phyloP scores from a whole-genome alignment of 495 filamentous ascomycete species.

The Talaromyces ruber region DNA sequence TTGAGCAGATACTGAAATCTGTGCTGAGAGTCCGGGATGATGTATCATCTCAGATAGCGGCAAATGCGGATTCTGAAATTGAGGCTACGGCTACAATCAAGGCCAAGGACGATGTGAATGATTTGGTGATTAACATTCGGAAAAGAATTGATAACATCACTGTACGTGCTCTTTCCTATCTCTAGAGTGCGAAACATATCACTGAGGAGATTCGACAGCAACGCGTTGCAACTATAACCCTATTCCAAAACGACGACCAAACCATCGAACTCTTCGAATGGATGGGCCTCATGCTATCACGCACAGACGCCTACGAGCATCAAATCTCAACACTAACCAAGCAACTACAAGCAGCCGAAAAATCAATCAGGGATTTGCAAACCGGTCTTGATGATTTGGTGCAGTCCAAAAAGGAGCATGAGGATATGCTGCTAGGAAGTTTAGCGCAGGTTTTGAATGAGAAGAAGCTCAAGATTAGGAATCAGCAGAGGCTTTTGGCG shows the following conservation, averaged over 20 bases:
- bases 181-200: neutral
- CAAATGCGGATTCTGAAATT: slow-evolving; percentile 15
- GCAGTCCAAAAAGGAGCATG: slow-evolving; percentile 57
- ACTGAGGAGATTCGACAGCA: slow-evolving; percentile 35
- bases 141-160: slow-evolving; percentile 50
- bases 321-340: slow-evolving; percentile 39
- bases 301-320: slow-evolving; percentile 30
- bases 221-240: slow-evolving; percentile 57
- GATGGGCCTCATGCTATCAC: slow-evolving; percentile 46
- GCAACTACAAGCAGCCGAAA: slow-evolving; percentile 33
- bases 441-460: slow-evolving; percentile 68
- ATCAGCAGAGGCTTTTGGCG: slow-evolving; percentile 64
- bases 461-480: slow-evolving; percentile 86
- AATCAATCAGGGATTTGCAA: slow-evolving; percentile 42
- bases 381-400: slow-evolving; percentile 55
- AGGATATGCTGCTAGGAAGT: slow-evolving; percentile 61
- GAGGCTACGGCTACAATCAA: slow-evolving; percentile 29
- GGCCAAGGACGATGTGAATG: slow-evolving; percentile 20
- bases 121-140: slow-evolving; percentile 43
- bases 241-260: slow-evolving; percentile 54
- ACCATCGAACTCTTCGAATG: slow-evolving; percentile 67
- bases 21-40: slow-evolving; percentile 19
- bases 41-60: slow-evolving; percentile 6
- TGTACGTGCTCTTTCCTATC: slow-evolving; percentile 20
- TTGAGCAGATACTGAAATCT: slow-evolving; percentile 40